phyloP scores from a whole-genome alignment of 352 stramenopile species.

The Phytophthora meadii region DNA sequence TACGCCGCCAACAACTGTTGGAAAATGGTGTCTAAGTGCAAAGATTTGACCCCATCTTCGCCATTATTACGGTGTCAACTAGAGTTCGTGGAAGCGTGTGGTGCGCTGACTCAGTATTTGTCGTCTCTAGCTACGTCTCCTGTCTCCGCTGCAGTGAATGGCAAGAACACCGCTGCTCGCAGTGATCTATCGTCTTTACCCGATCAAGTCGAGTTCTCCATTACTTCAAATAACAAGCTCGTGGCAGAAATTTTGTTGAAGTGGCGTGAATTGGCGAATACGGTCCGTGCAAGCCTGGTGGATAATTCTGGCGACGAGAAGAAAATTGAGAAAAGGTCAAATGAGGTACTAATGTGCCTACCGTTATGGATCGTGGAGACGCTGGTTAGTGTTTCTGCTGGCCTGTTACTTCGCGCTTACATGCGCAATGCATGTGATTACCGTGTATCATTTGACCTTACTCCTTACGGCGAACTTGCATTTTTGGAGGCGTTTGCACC shows the following conservation, averaged over 20 bases:
- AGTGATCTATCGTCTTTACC: slow-evolving; percentile 15
- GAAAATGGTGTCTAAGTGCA: slow-evolving; percentile 58
- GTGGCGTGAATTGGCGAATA: slow-evolving; percentile 42
- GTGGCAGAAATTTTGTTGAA: slow-evolving; percentile 55
- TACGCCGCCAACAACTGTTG: slow-evolving; percentile 63
- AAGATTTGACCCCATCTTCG: slow-evolving; percentile 14
- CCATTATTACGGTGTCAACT: slow-evolving; percentile 39
- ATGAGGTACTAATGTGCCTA: slow-evolving; percentile 55
- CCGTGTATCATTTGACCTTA: slow-evolving; percentile 83
- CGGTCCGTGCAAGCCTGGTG: slow-evolving; percentile 4
- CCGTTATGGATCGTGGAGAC: slow-evolving; percentile 77
- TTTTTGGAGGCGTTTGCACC: slow-evolving; percentile 77
- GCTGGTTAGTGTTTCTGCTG: slow-evolving; percentile 69
- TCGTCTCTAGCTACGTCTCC: slow-evolving; percentile 43
- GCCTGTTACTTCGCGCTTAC: slow-evolving; percentile 68
- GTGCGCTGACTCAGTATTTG: slow-evolving; percentile 53
- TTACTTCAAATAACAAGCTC: slow-evolving; percentile 51
- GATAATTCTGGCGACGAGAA: slow-evolving; percentile 15
- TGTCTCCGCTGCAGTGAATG: slow-evolving; percentile 14
- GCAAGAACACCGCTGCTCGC: slow-evolving; percentile 2
- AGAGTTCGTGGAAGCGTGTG: slow-evolving; percentile 58
- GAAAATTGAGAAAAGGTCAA: slow-evolving; percentile 26
- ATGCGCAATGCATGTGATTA: slow-evolving; percentile 83
- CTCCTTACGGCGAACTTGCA: slow-evolving; percentile 80
- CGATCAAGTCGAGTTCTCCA: slow-evolving; percentile 48